Evolutionary conservation across 2,329 filamentous ascomycete species (phyloP), one percentile per base, ranked within the genome.

Genomic region (Aspergillus puulaauensis): DNA sequence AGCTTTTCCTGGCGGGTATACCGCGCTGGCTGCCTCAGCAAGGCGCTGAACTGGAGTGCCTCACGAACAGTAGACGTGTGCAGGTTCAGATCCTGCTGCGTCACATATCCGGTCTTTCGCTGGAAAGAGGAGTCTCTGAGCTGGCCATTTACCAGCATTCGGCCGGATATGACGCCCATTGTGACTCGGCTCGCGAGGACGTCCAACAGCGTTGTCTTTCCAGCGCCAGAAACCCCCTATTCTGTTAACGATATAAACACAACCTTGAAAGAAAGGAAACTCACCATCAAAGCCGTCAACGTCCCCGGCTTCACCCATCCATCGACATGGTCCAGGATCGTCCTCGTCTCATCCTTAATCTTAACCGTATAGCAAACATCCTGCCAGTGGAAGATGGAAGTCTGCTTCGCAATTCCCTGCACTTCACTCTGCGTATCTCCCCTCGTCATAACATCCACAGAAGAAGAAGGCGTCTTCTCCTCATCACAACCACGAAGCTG

Each of bases 261-360:
- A 21, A 21, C 3, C 19, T 3, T 21, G 19, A 8, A 8, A 9
- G 24, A 2, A 27, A 9, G 3, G 24, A 3, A 8, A 31, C 8
- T 9, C 9, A 31, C 27, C 92, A 96, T 96, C 3, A 96, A 81
- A 37, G 91, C 92, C 11, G 92, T 96, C 52, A 96, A 74, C 14
- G 91, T 96, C 58, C 93, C 93, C 2, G 93, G 93, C 75, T 96
- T 95, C 58, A 97, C 91, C 90, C 91, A 96, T 31, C 93, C 93
- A 69, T 96, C 90, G 14, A 96, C 90, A 61, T 95, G 81, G 66
- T 96, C 88, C 59, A 97, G 79, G 67, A 97, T 90, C 44, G 88
- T 86, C 15, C 91, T 84, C 1, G 81, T 77, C 66, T 93, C 85
- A 11, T 81, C 80, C 79, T 96, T 96, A 76, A 96, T 91, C 66